A percentile compares a stretch with the other conserved stretches of the same genome.
phyloP scores from a whole-genome alignment of 495 filamentous ascomycete species.

The Aeminium ludgeri region DNA sequence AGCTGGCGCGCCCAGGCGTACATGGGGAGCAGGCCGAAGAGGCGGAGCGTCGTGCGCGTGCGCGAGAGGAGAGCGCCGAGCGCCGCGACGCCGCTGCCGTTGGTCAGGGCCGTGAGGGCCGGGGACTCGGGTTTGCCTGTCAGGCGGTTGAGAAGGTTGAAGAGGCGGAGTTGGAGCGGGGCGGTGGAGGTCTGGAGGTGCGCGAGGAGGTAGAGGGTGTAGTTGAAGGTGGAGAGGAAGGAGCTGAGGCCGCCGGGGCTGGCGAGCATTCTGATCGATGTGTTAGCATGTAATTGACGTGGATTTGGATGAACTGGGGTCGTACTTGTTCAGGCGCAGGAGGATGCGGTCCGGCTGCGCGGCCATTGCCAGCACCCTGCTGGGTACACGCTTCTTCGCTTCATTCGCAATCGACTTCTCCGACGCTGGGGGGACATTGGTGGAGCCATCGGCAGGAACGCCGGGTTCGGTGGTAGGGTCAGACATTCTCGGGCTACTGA shows the following conservation, averaged over 20 bases:
- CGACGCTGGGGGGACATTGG: slow-evolving; percentile 2
- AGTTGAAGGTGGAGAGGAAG: slow-evolving; percentile 25
- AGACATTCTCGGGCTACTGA: no score
- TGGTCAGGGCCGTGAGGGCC: slow-evolving; percentile 6
- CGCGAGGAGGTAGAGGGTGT: slow-evolving; percentile 25
- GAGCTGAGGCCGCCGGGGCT: slow-evolving; percentile 22
- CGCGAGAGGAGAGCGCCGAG: slow-evolving; percentile 20
- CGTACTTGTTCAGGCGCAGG: slow-evolving; percentile 25
- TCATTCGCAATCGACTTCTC: slow-evolving; percentile 13
- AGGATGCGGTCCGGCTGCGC: slow-evolving; percentile 18
- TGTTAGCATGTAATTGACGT: background rate
- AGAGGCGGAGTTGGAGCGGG: slow-evolving; percentile 8
- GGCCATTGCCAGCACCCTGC: slow-evolving; percentile 7
- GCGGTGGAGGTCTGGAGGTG: slow-evolving; percentile 20
- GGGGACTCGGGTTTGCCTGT: slow-evolving; percentile 7
- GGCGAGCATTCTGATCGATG: slow-evolving; percentile 17
- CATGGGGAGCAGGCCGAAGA: slow-evolving; percentile 23
- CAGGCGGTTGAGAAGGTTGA: slow-evolving; percentile 14
- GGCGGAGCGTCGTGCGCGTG: slow-evolving; percentile 23
- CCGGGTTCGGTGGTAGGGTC: slow-evolving; percentile 15
- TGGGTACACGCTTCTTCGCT: slow-evolving; percentile 8
- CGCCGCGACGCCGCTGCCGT: slow-evolving; percentile 12
- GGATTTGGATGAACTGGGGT: background rate
- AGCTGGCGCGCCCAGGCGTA: slow-evolving; percentile 22
- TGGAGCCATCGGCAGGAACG: slow-evolving; percentile 3